phyloP scores from a whole-genome alignment of 768 basidiomycete genomes.

The Neoboletus subvelutipes region DNA sequence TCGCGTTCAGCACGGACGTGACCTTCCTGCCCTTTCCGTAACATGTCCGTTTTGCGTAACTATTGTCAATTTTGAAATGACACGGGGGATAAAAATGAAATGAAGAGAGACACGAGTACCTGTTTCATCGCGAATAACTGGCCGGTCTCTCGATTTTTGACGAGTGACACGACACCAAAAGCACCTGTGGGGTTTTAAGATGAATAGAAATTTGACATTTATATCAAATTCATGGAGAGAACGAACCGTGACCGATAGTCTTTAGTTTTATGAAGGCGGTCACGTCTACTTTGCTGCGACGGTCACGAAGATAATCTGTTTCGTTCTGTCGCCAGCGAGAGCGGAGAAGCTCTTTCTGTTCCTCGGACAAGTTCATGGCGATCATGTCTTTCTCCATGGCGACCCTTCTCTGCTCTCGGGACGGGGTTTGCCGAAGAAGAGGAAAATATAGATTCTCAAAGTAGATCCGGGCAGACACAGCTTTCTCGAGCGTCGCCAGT shows the following conservation, averaged over 20 bases:
- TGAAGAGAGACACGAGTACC: conserved; percentile 44
- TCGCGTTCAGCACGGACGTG: conserved; percentile 96
- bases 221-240: conserved; percentile 27
- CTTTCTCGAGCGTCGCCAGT: conserved; percentile 88
- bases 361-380: conserved; percentile 65
- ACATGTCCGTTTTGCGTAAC: conserved; percentile 89
- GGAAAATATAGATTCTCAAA: conserved; percentile 91
- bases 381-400: conserved; percentile 90
- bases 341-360: conserved; percentile 70
- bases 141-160: conserved; percentile 76
- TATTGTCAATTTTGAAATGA: conserved; percentile 34
- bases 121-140: conserved; percentile 96
- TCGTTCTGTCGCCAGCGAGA: conserved; percentile 84
- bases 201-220: conserved; percentile 23
- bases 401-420: conserved; percentile 78
- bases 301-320: conserved; percentile 84
- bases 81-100: conserved; percentile 28
- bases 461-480: conserved; percentile 88
- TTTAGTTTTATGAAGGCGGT: conserved; percentile 87
- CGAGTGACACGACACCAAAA: conserved; percentile 94
- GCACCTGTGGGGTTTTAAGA: conserved; percentile 61
- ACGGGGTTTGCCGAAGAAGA: conserved; percentile 79
- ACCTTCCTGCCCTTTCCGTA: conserved; percentile 95
- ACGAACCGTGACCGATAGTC: conserved; percentile 89
- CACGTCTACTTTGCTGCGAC: conserved; percentile 77